Base-by-base conservation (phyloP, 2,329 filamentous ascomycete genomes). In the Hypoxylon rubiginosum region DNA sequence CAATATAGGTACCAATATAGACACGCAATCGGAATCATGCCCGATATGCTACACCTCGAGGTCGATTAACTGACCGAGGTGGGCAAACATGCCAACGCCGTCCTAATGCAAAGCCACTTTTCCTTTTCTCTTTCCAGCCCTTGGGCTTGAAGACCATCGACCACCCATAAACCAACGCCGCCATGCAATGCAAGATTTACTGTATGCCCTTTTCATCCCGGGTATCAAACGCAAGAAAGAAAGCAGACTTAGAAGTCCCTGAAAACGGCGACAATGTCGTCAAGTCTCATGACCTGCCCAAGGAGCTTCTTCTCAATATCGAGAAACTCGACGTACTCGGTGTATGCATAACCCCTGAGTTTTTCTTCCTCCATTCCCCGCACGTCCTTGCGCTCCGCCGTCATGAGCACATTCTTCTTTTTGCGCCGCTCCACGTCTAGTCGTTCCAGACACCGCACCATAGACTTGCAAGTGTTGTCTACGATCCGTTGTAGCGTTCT, bases 401-500 rank as follows among this genome's bases (percentile, higher is more conserved):
- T 92, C 28, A 90, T 87, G 30, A 98, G 84, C 24, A 97, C 88
- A 57, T 90, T 88, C 68, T 88, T 86, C 62, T 93, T 87, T 69
- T 89, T 89, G 53, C 88, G 86, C 41, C 92, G 88, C 78, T 97
- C 93, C 28, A 92, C 88, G 36, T 90, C 87, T 24, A 97, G 86
- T 24, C 94, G 91, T 77, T 97, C 92, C 52, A 97, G 78, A 68
- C 91, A 92, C 61, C 94, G 89, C 15, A 93, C 86, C 92, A 98
- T 97, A 28, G 90, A 87, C 78, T 97, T 97, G 83, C 97, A 98
- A 0, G 91, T 88, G 64, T 93, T 91, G 68, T 97, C 91, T 10
- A 97, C 80, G 1, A 97, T 82, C 66, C 91, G 87, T 19, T 86
- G 85, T 52, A 90, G 83, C 6, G 91, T 90, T 50, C 92, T 88